Evolutionary conservation across 371 early-diverging fungal species (phyloP), one percentile per base, ranked within the genome.

Genomic region (Chytridiales sp.): DNA sequence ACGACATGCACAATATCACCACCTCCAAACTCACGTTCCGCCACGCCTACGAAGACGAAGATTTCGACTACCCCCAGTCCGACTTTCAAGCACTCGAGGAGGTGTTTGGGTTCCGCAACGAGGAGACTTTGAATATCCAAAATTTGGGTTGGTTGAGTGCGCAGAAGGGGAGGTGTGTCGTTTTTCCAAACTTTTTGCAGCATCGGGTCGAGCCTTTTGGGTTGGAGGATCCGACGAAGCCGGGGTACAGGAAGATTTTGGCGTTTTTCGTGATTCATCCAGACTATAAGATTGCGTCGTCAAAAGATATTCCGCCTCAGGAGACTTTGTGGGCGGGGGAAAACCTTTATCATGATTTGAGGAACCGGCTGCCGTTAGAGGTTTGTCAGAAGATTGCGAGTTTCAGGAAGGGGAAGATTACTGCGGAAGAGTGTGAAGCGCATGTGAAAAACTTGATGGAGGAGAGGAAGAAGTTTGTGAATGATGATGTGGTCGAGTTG

Each of bases 141-240:
- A 31, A 29, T 13, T 17, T 11, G 17, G 50, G 50, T 0, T 17
- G 17, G 9, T 35, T 40, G 24, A 48, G 32, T 11, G 58, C 56
- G 3, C 11, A 47, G 39, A 40, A 66, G 43, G 81, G 80, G 5
- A 79, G 79, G 6, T 71, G 74, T 57, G 52, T 87, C 39, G 74
- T 65, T 5, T 87, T 84, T 51, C 87, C 87, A 15, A 87, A 87
- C 71, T 64, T 66, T 26, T 80, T 73, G 60, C 87, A 86, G 66
- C 86, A 85, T 64, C 66, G 74, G 21, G 76, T 85, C 22, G 62
- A 62, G n/a, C 56, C 70, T 2, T 74, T 77, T 40, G 38, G 40
- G 40, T 58, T 77, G 27, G 63, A 48, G 1, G 85, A 85, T 50
- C 52, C 60, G 13, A 73, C 77, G 42, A 75, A 73, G 47, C 69